A percentile compares a stretch with the other conserved stretches of the same genome.
Conservation (phyloP, 768 basidiomycete genomes). For the Nevesoporus exiguus region DNA sequence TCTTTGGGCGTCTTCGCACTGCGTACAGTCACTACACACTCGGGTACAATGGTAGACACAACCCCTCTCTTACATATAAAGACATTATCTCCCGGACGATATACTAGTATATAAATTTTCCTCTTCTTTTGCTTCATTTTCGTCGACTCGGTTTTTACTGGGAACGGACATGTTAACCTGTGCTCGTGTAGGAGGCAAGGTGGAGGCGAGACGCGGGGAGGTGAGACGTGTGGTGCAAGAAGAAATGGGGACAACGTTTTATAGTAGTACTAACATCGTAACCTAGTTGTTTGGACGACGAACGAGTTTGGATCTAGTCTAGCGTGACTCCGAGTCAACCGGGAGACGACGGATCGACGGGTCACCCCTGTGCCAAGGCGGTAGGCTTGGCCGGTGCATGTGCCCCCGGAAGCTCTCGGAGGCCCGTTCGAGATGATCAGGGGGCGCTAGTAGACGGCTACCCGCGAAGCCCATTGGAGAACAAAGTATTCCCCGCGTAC, state of each 20-base stretch:
- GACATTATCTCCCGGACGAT: not conserved
- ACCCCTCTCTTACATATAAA: not conserved
- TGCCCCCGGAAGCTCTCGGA: no score
- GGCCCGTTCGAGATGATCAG: not conserved
- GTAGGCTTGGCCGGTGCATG: not conserved
- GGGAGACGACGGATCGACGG: not conserved
- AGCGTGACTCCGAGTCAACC: not conserved
- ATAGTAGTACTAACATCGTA: not conserved
- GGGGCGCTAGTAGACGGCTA: not conserved
- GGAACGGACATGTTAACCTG: not conserved
- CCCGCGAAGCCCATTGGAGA: no score
- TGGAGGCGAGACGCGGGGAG: no score
- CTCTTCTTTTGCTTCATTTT: not conserved
- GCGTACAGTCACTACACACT: not conserved
- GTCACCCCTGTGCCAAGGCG: not conserved
- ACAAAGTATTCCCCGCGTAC: no score
- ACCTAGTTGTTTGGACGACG: not conserved
- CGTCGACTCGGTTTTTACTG: not conserved
- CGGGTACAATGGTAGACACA: constrained; percentile 2
- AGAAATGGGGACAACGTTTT: no score
- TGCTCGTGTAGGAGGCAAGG: not conserved
- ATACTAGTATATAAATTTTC: not conserved
- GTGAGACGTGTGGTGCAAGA: no score
- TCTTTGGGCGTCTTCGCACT: constrained; percentile 4
- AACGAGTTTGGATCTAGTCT: no score